A percentile compares a stretch with the other conserved stretches of the same genome.
Conservation (phyloP, 345 rosid species). For the Fremontodendron californicum region DNA sequence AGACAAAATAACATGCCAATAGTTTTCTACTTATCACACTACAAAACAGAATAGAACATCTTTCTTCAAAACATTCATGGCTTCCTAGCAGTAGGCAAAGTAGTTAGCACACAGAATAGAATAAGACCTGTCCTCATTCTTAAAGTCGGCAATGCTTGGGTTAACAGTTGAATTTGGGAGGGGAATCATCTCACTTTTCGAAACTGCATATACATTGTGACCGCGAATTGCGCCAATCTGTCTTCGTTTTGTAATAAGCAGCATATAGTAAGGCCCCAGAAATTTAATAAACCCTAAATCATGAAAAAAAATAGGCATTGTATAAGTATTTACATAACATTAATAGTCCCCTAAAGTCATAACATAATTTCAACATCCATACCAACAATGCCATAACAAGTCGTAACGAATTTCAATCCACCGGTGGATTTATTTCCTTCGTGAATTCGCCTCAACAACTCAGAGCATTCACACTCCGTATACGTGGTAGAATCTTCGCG, state of each 20-base stretch:
- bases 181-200: conserved; percentile 77
- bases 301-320: conserved; percentile 10
- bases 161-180: conserved; percentile 58
- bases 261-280: conserved; percentile 95
- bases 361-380: conserved; percentile 24
- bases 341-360: not conserved
- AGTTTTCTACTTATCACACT: conserved; percentile 6
- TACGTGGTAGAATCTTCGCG: conserved; percentile 79
- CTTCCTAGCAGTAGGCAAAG: conserved; percentile 9
- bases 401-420: conserved; percentile 77
- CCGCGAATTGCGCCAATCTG: conserved; percentile 88
- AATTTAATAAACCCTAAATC: conserved; percentile 80
- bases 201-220: conserved; percentile 74
- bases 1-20: not conserved
- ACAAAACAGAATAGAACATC: not conserved
- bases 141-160: conserved; percentile 39
- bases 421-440: conserved; percentile 94
- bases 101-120: conserved; percentile 20
- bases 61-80: conserved; percentile 11
- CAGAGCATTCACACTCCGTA: conserved; percentile 63
- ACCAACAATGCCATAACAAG: conserved; percentile 96
- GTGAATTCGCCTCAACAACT: conserved; percentile 73
- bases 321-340: not conserved
- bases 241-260: conserved; percentile 85
- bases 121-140: conserved; percentile 77